A percentile compares a stretch with the other conserved stretches of the same genome.
phyloP scores from a whole-genome alignment of 805 yeast genomes.

The Lachancea nothofagi region DNA sequence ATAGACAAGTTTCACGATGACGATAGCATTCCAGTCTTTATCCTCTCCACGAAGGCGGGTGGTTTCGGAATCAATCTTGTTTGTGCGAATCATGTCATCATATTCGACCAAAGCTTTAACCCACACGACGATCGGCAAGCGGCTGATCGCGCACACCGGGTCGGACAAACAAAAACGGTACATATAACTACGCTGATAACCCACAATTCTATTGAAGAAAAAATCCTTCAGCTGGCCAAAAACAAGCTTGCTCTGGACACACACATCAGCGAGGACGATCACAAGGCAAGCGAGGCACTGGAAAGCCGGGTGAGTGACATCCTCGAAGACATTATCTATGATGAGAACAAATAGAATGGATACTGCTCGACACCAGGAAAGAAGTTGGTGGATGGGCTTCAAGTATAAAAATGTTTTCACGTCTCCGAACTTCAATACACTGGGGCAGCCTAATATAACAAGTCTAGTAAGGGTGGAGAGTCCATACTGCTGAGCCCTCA shows the following conservation, averaged over 20 bases:
- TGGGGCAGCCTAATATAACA: too few species aligned
- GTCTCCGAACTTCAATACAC: too few species aligned
- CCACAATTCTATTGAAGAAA: constrained; percentile 79
- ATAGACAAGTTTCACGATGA: constrained; percentile 88
- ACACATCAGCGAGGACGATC: constrained; percentile 42
- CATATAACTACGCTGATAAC: constrained; percentile 70
- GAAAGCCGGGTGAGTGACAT: constrained; percentile 51
- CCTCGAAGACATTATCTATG: constrained; percentile 35
- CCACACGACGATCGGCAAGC: constrained; percentile 99
- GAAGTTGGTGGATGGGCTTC: too few species aligned
- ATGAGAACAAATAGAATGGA: constrained; percentile 15
- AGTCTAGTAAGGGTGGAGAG: too few species aligned
- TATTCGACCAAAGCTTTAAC: constrained; percentile 90
- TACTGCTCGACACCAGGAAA: not conserved
- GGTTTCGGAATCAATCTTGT: constrained; percentile 97
- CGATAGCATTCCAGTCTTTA: constrained; percentile 72
- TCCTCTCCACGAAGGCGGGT: constrained; percentile 93
- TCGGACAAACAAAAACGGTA: constrained; percentile 87
- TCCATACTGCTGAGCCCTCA: too few species aligned
- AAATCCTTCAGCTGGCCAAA: constrained; percentile 77
- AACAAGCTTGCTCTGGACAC: constrained; percentile 82
- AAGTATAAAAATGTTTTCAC: too few species aligned
- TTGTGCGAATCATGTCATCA: constrained; percentile 87
- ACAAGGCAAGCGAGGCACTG: constrained; percentile 33
- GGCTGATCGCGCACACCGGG: constrained; percentile 97